These are phyloP conservation scores for Aureoboletus auriporus DNA, from an alignment of 768 basidiomycete species.

Conservation along the genomic window DNA sequence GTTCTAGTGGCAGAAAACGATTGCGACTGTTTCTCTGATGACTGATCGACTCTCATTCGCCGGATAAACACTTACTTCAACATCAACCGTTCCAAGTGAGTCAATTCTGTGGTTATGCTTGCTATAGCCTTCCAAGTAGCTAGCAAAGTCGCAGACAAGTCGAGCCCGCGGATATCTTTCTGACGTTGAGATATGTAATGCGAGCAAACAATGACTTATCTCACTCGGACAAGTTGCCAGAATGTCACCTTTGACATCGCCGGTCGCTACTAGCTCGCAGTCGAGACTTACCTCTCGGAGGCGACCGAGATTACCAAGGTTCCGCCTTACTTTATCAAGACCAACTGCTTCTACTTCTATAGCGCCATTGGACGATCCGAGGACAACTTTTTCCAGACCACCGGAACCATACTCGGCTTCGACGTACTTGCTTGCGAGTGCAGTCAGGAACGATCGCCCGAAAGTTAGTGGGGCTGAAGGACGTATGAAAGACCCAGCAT, in stretches of 20 bases:
- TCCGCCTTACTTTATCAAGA: constrained; percentile 71
- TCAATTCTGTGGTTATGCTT: constrained; percentile 58
- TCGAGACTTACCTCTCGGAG: constrained; percentile 83
- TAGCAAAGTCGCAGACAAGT: constrained; percentile 76
- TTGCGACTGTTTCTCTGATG: constrained; percentile 51
- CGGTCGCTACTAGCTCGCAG: constrained; percentile 53
- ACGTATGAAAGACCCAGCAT: constrained; percentile 79
- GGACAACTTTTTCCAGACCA: constrained; percentile 56
- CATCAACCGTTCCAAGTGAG: constrained; percentile 56
- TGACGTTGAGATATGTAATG: constrained; percentile 11
- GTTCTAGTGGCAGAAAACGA: constrained; percentile 47
- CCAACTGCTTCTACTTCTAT: constrained; percentile 87
- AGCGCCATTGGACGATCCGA: constrained; percentile 79
- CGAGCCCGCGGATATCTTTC: constrained; percentile 72
- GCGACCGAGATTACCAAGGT: constrained; percentile 59
- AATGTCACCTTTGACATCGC: constrained; percentile 50
- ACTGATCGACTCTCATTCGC: constrained; percentile 12
- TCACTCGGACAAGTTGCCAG: constrained; percentile 63
- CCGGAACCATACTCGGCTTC: constrained; percentile 51
- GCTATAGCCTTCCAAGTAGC: constrained; percentile 68
- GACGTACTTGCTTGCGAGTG: constrained; percentile 75
- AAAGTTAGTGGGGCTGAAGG: constrained; percentile 52
- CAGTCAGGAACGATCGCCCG: constrained; percentile 70
- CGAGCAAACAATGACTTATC: constrained; percentile 20
- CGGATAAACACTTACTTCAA: constrained; percentile 65